Conservation (phyloP, 306 rosid genomes). For the Fragaria ananassa region DNA sequence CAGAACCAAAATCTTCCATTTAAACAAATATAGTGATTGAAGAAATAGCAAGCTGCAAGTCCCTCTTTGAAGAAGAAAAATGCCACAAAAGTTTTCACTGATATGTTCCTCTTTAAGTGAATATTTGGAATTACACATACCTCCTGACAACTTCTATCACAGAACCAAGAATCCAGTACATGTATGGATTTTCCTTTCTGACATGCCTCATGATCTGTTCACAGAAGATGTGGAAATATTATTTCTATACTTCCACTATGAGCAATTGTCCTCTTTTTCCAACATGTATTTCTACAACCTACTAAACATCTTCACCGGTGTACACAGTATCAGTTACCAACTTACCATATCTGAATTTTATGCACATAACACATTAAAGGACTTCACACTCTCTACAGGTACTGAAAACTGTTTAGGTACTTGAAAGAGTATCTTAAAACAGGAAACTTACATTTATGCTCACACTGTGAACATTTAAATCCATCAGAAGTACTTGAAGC, state of each 20-base stretch:
- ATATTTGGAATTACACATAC: constrained; percentile 38
- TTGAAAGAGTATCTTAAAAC: not conserved
- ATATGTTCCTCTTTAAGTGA: constrained; percentile 24
- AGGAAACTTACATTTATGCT: constrained; percentile 70
- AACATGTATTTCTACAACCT: not conserved
- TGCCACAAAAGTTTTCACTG: not conserved
- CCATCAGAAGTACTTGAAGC: constrained; percentile 49
- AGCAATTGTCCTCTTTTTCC: not conserved
- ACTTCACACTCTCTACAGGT: constrained; percentile 14
- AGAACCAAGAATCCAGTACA: constrained; percentile 63
- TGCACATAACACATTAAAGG: not conserved
- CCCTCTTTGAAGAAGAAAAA: not conserved
- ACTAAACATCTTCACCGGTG: not conserved
- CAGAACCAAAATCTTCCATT: not conserved
- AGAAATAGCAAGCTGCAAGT: not conserved
- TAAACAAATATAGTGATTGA: not conserved
- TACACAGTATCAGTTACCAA: not conserved
- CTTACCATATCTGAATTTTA: constrained; percentile 1
- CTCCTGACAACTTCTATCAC: constrained; percentile 76
- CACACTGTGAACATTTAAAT: constrained; percentile 85
- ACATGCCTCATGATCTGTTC: constrained; percentile 80
- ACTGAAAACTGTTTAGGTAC: constrained; percentile 21
- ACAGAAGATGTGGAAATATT: constrained; percentile 16
- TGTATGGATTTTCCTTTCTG: constrained; percentile 38
- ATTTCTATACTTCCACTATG: not conserved